Evolutionary conservation across 768 basidiomycete species (phyloP), one percentile per base, ranked within the genome.

Genomic region (Roridomyces roridus): DNA sequence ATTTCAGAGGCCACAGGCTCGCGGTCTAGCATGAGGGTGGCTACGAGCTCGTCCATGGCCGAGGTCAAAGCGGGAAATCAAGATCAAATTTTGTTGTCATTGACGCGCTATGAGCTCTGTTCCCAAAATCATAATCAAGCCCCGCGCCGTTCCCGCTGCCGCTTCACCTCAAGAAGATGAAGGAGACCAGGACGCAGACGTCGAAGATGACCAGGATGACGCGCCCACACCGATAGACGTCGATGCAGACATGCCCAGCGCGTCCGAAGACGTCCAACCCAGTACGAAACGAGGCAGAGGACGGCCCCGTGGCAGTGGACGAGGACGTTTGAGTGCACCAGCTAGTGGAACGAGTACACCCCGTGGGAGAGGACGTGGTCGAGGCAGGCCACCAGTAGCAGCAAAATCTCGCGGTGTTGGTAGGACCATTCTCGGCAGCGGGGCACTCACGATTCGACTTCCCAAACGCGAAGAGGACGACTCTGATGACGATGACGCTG

Each of bases 51-150:
- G 49, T 70, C 66, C 23, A 80, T 60, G 57, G 76, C 70, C 70
- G 65, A 6, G 53, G 39, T 40, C 39, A 40, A 40, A 40, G 39
- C 39, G 39, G 20, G 39, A 40, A n/a, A 40, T 40, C 10, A 34
- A 34, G 15, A 4, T 34, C 31, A 34, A 34, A 34, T 15, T 34
- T 34, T 34, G 31, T 15, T 15, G 31, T 11, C 31, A 15, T 15
- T 10, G 10, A 11, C 31, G 15, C 15, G 31, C 15, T 15, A 34
- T 3, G 6, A 31, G 10, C 11, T 34, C 68, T 35, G 68, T 76
- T 34, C 72, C 78, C 31, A 83, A 81, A 73, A 83, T 83, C 55
- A 74, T 83, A 47, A 81, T 83, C 49, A 81, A 78, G 64, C 74
- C 80, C 20, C 74, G 79, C 40, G 51, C 63, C 29, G 54, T 67